Conservation (phyloP, 805 yeast genomes). For the Saccharomyces eubayanus region DNA sequence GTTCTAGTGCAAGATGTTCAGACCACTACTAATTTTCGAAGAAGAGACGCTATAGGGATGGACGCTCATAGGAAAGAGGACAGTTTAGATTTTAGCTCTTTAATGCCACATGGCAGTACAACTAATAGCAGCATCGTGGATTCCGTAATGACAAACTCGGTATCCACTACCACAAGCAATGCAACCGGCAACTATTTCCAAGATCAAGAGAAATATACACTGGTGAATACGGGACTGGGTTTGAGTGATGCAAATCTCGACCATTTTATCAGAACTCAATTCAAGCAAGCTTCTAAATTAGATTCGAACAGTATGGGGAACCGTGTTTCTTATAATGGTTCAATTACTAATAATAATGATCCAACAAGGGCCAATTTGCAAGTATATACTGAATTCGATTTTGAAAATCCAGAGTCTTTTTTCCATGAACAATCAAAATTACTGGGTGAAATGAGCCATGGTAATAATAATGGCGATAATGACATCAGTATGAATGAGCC, state of each 20-base stretch:
- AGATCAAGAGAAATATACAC: conserved; percentile 6
- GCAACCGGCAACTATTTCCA: conserved; percentile 6
- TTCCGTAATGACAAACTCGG: conserved; percentile 19
- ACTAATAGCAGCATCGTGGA: conserved; percentile 21
- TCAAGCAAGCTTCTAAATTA: not conserved
- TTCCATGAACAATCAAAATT: conserved; percentile 9
- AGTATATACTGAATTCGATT: conserved; percentile 22
- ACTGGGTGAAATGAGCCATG: not conserved
- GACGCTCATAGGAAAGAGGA: conserved; percentile 4
- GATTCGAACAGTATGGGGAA: not conserved
- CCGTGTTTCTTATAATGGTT: not conserved
- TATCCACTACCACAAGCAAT: conserved; percentile 15
- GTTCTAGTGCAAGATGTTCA: not conserved
- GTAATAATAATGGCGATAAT: not conserved
- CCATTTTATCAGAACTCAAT: not conserved
- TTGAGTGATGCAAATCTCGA: conserved; percentile 6
- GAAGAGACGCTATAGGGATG: not conserved
- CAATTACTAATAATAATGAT: not conserved
- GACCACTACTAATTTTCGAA: not conserved
- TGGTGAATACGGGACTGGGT: conserved; percentile 7
- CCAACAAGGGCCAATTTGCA: conserved; percentile 9
- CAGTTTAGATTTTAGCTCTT: not conserved
- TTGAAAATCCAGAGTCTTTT: conserved; percentile 18
- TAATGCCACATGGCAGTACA: conserved; percentile 12
- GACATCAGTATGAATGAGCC: conserved; percentile 5